Conservation (phyloP, 2,329 filamentous ascomycete genomes). For the Dactylonectria macrodidyma region DNA sequence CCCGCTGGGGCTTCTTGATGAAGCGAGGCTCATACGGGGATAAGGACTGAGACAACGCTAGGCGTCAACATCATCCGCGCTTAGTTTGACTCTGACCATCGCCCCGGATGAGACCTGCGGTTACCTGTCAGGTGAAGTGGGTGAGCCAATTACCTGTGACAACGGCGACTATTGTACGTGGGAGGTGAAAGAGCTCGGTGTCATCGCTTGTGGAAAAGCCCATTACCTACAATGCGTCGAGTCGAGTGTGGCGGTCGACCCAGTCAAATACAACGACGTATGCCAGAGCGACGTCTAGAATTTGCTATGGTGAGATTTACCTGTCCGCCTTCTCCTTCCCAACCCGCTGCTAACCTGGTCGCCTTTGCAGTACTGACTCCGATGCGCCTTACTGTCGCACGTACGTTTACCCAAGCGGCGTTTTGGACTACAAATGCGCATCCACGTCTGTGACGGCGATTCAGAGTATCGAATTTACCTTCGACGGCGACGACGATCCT, state of each 20-base stretch:
- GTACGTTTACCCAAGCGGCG: slow-evolving; percentile 27
- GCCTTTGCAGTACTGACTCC: slow-evolving; percentile 21
- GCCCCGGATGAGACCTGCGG: slow-evolving; percentile 35
- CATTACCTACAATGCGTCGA: slow-evolving; percentile 15
- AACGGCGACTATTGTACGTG: slow-evolving; percentile 27
- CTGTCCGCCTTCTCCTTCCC: neutral
- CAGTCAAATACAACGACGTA: slow-evolving; percentile 31
- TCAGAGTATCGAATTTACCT: slow-evolving; percentile 32
- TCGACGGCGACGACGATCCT: slow-evolving; percentile 16
- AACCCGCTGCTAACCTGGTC: neutral
- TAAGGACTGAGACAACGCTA: neutral
- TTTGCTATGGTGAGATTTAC: slow-evolving; percentile 31
- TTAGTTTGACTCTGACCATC: slow-evolving; percentile 25
- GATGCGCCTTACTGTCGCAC: slow-evolving; percentile 33
- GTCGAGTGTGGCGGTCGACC: neutral
- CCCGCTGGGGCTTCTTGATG: neutral
- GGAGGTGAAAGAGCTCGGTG: slow-evolving; percentile 14
- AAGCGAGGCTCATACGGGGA: too few species aligned
- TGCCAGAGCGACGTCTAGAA: slow-evolving; percentile 36
- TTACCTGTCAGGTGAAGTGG: slow-evolving; percentile 32
- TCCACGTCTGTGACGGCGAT: slow-evolving; percentile 2
- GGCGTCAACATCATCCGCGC: neutral
- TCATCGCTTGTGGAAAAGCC: slow-evolving; percentile 21
- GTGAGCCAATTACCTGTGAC: slow-evolving; percentile 34
- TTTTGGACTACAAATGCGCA: slow-evolving; percentile 33